Evolutionary conservation across 23 red algal species (phyloP).

Genomic region (Chondrus crispus): DNA sequence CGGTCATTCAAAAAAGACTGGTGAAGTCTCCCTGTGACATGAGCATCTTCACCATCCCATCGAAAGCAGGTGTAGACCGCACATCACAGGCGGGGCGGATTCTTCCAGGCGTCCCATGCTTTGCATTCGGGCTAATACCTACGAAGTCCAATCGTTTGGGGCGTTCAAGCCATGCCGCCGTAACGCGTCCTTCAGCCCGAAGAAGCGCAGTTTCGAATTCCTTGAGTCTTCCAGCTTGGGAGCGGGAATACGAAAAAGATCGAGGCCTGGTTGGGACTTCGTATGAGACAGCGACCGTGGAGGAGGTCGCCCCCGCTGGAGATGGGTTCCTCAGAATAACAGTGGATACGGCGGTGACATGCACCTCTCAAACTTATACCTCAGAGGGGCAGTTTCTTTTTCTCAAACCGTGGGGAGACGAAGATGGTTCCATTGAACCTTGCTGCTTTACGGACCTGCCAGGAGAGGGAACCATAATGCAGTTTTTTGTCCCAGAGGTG

Average conservation of each 20-base stretch:
- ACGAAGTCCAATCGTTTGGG: no score
- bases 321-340: not conserved
- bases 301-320: not conserved
- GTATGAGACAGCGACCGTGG: not conserved
- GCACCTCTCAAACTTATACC: not conserved
- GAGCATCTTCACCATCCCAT: no score
- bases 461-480: not conserved
- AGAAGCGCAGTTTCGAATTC: no score
- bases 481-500: not conserved
- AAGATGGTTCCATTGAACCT: not conserved
- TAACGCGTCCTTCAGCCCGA: no score
- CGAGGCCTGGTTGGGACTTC: not conserved
- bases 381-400: not conserved
- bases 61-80: no score
- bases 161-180: no score
- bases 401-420: constrained; percentile 11
- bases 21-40: no score
- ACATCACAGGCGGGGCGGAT: no score
- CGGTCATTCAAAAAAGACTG: no score
- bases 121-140: no score
- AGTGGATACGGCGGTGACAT: not conserved
- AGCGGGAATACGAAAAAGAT: not conserved
- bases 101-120: no score
- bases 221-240: not conserved
- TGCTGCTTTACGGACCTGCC: not conserved